Percentiles rank a stretch among this genome's conserved stretches.
These are phyloP conservation scores for Ogataea saltuana DNA, from an alignment of 805 yeast species.

Conservation along the genomic window DNA sequence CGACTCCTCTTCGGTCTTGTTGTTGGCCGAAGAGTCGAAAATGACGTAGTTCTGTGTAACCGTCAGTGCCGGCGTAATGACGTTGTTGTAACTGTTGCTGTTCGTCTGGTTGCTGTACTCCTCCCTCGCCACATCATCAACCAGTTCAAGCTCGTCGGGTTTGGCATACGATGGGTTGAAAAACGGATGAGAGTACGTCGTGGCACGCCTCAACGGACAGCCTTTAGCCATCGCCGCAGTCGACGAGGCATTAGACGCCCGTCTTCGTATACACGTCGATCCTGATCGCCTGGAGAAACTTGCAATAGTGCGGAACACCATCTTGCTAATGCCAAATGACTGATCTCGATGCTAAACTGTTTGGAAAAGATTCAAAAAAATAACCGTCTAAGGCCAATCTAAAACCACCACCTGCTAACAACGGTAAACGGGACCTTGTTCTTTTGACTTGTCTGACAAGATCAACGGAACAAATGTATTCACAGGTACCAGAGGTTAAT, in stretches of 20 bases:
- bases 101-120: constrained; percentile 23
- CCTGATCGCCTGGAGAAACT: constrained; percentile 29
- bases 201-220: background rate
- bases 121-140: constrained; percentile 31
- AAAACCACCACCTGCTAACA: too few relatives aligned
- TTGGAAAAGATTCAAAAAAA: background rate
- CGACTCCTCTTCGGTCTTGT: constrained; percentile 20
- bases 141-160: constrained; percentile 29
- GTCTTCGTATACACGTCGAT: constrained; percentile 15
- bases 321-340: constrained; percentile 5
- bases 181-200: constrained; percentile 31
- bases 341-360: background rate
- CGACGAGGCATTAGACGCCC: constrained; percentile 15
- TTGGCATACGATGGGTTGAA: constrained; percentile 38
- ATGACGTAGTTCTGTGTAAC: constrained; percentile 34
- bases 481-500: too few relatives aligned
- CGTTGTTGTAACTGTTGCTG: constrained; percentile 21
- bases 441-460: too few relatives aligned
- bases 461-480: too few relatives aligned
- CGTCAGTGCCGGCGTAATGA: constrained; percentile 29
- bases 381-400: too few relatives aligned
- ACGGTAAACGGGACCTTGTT: too few relatives aligned
- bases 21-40: constrained; percentile 27
- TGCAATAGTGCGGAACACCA: constrained; percentile 35
- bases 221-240: constrained; percentile 12